Conservation (phyloP, 441 rosid genomes). For the Pelargonium fulgidum region DNA sequence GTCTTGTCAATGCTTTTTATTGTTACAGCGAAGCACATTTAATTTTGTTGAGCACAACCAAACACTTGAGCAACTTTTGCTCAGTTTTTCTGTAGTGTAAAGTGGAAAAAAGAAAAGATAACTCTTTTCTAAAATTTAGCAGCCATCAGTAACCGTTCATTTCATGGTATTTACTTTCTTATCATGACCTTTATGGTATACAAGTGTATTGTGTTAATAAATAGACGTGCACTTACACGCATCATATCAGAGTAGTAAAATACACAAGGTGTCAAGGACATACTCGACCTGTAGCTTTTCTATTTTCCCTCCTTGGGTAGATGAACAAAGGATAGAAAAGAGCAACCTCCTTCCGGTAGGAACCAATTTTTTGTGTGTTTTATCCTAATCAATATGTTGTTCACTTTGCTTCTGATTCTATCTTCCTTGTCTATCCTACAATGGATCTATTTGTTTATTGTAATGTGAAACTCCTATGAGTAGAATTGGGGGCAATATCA, state of each 20-base stretch:
- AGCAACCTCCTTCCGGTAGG: conserved; percentile 1
- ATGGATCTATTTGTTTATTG: background rate
- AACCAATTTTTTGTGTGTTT: background rate
- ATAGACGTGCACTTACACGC: background rate
- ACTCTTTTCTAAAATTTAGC: background rate
- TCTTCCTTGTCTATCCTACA: background rate
- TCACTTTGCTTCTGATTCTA: background rate
- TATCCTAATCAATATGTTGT: background rate
- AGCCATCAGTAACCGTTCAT: conserved; percentile 2
- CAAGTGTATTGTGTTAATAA: background rate
- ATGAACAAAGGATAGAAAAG: background rate
- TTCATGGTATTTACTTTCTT: background rate
- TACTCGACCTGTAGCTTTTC: background rate
- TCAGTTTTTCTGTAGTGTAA: background rate
- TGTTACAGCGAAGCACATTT: background rate
- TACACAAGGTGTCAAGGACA: background rate
- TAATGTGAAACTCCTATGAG: background rate
- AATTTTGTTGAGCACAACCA: background rate
- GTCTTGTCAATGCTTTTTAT: background rate
- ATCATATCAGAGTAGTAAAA: background rate
- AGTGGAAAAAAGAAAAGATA: background rate
- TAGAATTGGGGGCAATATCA: background rate
- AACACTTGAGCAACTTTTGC: background rate
- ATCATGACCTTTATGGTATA: background rate
- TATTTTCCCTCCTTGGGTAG: background rate